Conservation (phyloP, 1,139 yeast species). For the Sugiyamaella novakii region DNA sequence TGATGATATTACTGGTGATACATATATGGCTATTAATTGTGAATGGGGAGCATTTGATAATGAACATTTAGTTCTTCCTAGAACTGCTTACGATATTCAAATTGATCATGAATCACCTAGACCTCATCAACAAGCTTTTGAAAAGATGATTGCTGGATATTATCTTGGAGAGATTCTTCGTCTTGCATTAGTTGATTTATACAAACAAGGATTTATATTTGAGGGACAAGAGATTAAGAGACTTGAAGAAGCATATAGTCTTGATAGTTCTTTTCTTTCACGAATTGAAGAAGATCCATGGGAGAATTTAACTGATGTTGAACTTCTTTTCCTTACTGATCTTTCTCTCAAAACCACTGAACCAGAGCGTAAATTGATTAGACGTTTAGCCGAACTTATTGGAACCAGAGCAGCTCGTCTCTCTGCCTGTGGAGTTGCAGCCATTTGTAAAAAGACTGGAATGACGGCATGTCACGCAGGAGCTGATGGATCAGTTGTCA, state of each 20-base stretch:
- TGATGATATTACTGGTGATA: constrained; percentile 60
- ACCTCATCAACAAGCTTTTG: constrained; percentile 95
- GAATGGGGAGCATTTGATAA: constrained; percentile 98
- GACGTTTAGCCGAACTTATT: constrained; percentile 80
- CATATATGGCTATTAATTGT: constrained; percentile 95
- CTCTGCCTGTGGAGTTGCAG: constrained; percentile 94
- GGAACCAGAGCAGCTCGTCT: constrained; percentile 93
- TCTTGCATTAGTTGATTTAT: constrained; percentile 72
- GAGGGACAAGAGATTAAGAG: constrained; percentile 64
- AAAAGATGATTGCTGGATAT: constrained; percentile 97
- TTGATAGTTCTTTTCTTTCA: constrained; percentile 91
- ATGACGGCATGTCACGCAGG: constrained; percentile 83
- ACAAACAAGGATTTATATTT: constrained; percentile 66
- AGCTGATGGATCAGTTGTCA: constrained; percentile 95
- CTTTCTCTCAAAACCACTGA: constrained; percentile 67
- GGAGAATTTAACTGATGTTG: constrained; percentile 77
- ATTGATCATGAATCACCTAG: constrained; percentile 89
- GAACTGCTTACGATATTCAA: constrained; percentile 81
- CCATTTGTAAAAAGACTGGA: constrained; percentile 85
- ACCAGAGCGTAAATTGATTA: constrained; percentile 80
- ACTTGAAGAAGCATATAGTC: constrained; percentile 61
- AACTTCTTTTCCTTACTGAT: constrained; percentile 59
- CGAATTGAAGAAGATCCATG: constrained; percentile 86
- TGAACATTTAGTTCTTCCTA: constrained; percentile 75
- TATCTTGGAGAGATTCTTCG: constrained; percentile 93